phyloP scores from a whole-genome alignment of 345 rosid species.

The Sonneratia alba region DNA sequence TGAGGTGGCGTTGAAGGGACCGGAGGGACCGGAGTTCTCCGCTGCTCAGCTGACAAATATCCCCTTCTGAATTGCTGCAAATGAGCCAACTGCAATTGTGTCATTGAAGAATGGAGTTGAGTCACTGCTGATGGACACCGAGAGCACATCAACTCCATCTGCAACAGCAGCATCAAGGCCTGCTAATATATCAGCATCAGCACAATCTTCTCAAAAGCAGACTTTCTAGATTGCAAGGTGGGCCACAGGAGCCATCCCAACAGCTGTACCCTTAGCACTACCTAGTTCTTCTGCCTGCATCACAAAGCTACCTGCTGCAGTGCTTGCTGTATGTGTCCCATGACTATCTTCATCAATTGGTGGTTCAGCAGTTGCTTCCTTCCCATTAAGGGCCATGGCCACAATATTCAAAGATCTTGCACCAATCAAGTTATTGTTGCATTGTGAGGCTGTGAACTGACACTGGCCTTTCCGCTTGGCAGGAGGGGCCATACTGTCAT shows the following conservation, averaged over 20 bases:
- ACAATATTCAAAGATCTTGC: slow-evolving; percentile 34
- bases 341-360: slow-evolving; percentile 50
- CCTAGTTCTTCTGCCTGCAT: slow-evolving; percentile 26
- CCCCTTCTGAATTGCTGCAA: slow-evolving; percentile 46
- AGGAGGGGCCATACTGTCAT: slow-evolving; percentile 33
- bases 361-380: slow-evolving; percentile 8
- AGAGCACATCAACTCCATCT: slow-evolving; percentile 47
- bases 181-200: slow-evolving; percentile 37
- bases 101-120: slow-evolving; percentile 35
- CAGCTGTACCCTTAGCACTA: slow-evolving; percentile 42
- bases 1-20: slow-evolving; percentile 24
- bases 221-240: slow-evolving; percentile 52
- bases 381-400: slow-evolving; percentile 4
- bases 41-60: slow-evolving; percentile 44
- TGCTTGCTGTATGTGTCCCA: slow-evolving; percentile 49
- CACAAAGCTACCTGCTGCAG: slow-evolving; percentile 40
- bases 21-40: slow-evolving; percentile 42
- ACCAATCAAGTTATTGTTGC: slow-evolving; percentile 53
- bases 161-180: slow-evolving; percentile 42
- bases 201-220: slow-evolving; percentile 39
- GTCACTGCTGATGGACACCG: slow-evolving; percentile 31
- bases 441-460: slow-evolving; percentile 22
- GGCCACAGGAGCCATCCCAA: slow-evolving; percentile 51
- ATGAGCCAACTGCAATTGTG: slow-evolving; percentile 43
- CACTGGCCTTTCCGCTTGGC: slow-evolving; percentile 49